Evolutionary conservation across 2,329 filamentous ascomycete species (phyloP).

Genomic region (Stylonectria norvegica): DNA sequence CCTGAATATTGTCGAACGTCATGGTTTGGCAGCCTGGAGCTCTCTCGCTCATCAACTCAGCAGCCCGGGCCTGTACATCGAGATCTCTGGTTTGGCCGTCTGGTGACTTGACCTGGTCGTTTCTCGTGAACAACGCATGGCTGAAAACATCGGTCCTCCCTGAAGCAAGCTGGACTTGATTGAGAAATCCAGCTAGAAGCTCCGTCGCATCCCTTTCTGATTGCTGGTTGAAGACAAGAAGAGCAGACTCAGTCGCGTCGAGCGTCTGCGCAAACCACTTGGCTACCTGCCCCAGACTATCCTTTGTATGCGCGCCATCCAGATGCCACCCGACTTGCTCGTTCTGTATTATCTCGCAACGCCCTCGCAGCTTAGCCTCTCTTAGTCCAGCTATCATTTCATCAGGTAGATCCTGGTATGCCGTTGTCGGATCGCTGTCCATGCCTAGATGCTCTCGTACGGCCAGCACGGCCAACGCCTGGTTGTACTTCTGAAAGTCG

Average conservation of each 20-base stretch:
- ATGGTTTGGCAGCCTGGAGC: conserved; percentile 45
- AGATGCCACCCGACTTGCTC: conserved; percentile 68
- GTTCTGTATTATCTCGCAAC: conserved; percentile 65
- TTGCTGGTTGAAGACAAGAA: conserved; percentile 91
- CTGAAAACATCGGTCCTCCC: conserved; percentile 53
- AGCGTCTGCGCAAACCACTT: conserved; percentile 67
- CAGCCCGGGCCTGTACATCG: conserved; percentile 65
- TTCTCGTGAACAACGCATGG: conserved; percentile 77
- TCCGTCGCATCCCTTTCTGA: conserved; percentile 70
- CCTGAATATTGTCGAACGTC: conserved; percentile 66
- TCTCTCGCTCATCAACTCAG: conserved; percentile 55
- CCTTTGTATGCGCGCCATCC: conserved; percentile 83
- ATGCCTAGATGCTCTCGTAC: conserved; percentile 55
- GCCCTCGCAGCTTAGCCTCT: conserved; percentile 65
- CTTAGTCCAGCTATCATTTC: conserved; percentile 63
- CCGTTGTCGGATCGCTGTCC: conserved; percentile 15
- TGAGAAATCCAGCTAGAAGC: conserved; percentile 61
- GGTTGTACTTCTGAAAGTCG: conserved; percentile 56
- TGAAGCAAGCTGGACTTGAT: conserved; percentile 44
- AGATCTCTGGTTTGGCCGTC: conserved; percentile 42
- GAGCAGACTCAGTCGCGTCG: conserved; percentile 30
- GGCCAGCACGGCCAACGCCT: conserved; percentile 53
- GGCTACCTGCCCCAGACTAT: conserved; percentile 74
- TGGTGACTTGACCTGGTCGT: conserved; percentile 42
- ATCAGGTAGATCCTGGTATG: conserved; percentile 24